Evolutionary conservation across 2,329 filamentous ascomycete genomes (phyloP).

Genomic region (Pseudopithomyces maydicus): DNA sequence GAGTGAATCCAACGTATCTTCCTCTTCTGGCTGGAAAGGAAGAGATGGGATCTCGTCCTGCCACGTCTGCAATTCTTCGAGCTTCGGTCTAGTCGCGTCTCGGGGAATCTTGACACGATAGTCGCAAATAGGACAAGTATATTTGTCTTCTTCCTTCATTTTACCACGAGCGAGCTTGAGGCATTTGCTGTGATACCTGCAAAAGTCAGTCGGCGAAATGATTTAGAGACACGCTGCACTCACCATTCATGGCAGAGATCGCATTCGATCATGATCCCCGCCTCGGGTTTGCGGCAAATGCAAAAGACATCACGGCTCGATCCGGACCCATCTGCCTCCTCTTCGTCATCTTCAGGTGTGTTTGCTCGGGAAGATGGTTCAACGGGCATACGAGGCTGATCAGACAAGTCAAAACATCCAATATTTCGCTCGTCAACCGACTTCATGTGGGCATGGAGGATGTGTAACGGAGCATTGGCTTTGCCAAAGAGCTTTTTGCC

Average conservation of each 20-base stretch:
- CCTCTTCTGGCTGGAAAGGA: slow-evolving; percentile 95
- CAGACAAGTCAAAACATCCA: slow-evolving; percentile 88
- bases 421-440: slow-evolving; percentile 88
- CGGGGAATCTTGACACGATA: slow-evolving; percentile 96
- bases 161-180: slow-evolving; percentile 97
- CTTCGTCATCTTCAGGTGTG: slow-evolving; percentile 58
- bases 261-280: slow-evolving; percentile 99
- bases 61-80: slow-evolving; percentile 86
- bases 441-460: slow-evolving; percentile 91
- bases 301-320: slow-evolving; percentile 84
- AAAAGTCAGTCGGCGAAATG: slow-evolving; percentile 27
- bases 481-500: slow-evolving; percentile 98
- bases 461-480: slow-evolving; percentile 94
- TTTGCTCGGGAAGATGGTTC: slow-evolving; percentile 90
- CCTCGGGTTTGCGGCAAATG: slow-evolving; percentile 90
- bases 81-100: slow-evolving; percentile 90
- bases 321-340: slow-evolving; percentile 51
- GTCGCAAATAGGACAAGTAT: slow-evolving; percentile 97
- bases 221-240: slow-evolving; percentile 41
- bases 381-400: slow-evolving; percentile 86
- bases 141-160: slow-evolving; percentile 97
- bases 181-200: slow-evolving; percentile 95
- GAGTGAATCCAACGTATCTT: slow-evolving; percentile 83
- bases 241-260: slow-evolving; percentile 97
- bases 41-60: slow-evolving; percentile 79